phyloP scores from a whole-genome alignment of 73 alveolate species.

The Paraurostyla sp. region DNA sequence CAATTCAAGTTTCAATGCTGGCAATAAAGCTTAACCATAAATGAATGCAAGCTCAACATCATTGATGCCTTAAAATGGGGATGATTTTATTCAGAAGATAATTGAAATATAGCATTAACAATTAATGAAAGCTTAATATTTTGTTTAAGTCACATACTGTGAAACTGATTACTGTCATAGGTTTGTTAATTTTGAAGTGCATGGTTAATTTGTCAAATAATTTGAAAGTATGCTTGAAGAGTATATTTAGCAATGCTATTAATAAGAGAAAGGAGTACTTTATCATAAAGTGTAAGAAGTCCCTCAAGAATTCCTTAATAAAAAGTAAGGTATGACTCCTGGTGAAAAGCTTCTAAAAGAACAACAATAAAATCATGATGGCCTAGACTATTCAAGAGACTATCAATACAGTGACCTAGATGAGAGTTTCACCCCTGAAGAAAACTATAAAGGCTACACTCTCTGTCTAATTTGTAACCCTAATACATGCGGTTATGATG shows the following conservation, averaged over 20 bases:
- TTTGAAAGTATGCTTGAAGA: slow-evolving; percentile 71
- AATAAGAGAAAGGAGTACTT: slow-evolving; percentile 69
- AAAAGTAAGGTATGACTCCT: slow-evolving; percentile 48
- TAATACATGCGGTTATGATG: slow-evolving; percentile 43
- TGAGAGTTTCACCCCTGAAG: slow-evolving; percentile 48
- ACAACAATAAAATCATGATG: slow-evolving; percentile 57
- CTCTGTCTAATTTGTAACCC: slow-evolving; percentile 56
- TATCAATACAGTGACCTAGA: slow-evolving; percentile 49
- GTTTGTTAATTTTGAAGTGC: slow-evolving; percentile 84
- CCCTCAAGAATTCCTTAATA: slow-evolving; percentile 54
- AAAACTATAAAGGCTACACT: slow-evolving; percentile 39
- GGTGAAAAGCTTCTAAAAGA: slow-evolving; percentile 63
- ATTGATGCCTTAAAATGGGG: not conserved
- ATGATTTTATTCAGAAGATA: slow-evolving; percentile 28
- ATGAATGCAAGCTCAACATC: not conserved
- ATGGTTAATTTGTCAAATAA: slow-evolving; percentile 54
- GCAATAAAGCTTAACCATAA: slow-evolving; percentile 67
- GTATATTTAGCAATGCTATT: slow-evolving; percentile 59
- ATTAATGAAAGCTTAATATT: slow-evolving; percentile 59
- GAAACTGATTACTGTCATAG: slow-evolving; percentile 91
- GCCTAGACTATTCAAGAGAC: slow-evolving; percentile 41
- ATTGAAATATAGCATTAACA: not conserved
- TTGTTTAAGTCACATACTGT: slow-evolving; percentile 87
- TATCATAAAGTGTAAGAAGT: slow-evolving; percentile 78
- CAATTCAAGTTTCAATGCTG: not conserved